Percentiles rank a stretch among this genome's conserved stretches.
These are phyloP conservation scores for Scutellaria galericulata DNA, from an alignment of 257 asterid species.

Conservation along the genomic window DNA sequence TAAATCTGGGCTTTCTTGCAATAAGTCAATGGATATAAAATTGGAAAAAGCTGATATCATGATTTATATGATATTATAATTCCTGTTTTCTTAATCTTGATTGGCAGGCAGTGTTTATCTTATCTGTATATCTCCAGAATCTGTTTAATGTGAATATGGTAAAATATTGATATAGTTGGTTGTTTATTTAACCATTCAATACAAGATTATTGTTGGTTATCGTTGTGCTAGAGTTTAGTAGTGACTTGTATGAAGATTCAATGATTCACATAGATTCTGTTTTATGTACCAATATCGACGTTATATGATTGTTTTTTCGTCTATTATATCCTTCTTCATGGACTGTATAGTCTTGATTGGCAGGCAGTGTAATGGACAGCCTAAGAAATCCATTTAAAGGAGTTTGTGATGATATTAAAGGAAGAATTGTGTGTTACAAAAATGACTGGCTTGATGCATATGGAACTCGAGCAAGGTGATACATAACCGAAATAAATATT, in stretches of 20 bases:
- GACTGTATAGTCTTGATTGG: constrained; percentile 11
- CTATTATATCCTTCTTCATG: too few species aligned
- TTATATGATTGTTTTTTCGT: too few species aligned
- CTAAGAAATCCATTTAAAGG: constrained; percentile 54
- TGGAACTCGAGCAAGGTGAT: constrained; percentile 54
- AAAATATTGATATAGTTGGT: neutral
- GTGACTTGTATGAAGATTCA: too few species aligned
- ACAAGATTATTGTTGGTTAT: too few species aligned
- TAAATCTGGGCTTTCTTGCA: too few species aligned
- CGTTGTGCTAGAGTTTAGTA: too few species aligned
- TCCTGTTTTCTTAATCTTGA: too few species aligned
- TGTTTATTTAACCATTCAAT: neutral
- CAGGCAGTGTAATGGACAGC: constrained; percentile 41
- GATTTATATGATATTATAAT: too few species aligned
- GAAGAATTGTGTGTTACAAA: constrained; percentile 60
- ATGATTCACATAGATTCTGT: too few species aligned
- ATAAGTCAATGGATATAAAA: neutral
- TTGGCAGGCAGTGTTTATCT: neutral
- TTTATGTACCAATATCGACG: too few species aligned
- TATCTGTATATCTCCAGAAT: neutral
- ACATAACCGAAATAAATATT: neutral
- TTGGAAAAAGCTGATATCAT: neutral
- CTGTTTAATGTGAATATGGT: neutral
- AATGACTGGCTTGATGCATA: constrained; percentile 59
- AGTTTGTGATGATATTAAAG: constrained; percentile 50